Conservation (phyloP, 2,329 filamentous ascomycete genomes). For the Xylariomycetidae sp. region DNA sequence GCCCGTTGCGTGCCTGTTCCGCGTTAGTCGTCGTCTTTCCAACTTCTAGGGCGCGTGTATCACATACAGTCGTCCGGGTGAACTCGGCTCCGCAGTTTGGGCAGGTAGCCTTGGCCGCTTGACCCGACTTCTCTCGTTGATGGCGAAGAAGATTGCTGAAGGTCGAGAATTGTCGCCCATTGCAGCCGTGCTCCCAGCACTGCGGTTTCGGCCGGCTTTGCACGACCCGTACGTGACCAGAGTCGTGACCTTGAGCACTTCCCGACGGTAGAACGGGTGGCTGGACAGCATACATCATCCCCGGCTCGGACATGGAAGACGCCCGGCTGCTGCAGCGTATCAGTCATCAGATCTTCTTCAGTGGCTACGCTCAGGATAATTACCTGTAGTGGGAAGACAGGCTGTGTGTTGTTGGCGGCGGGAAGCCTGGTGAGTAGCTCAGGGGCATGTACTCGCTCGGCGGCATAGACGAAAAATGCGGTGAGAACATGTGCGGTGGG, state of each 20-base stretch:
- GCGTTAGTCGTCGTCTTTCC: conserved; percentile 13
- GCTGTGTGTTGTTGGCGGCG: conserved; percentile 22
- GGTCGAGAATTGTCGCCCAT: conserved; percentile 90
- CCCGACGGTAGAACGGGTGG: conserved; percentile 30
- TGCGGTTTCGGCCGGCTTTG: conserved; percentile 84
- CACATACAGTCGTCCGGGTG: conserved; percentile 61
- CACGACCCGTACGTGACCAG: conserved; percentile 58
- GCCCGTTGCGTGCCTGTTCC: conserved; percentile 73
- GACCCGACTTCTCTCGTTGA: conserved; percentile 89
- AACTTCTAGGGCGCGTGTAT: neutral
- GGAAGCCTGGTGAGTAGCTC: conserved; percentile 35
- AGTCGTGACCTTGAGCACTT: conserved; percentile 29
- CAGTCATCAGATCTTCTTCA: neutral
- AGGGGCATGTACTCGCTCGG: conserved; percentile 38
- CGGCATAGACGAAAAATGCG: conserved; percentile 24
- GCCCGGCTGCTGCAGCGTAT: conserved; percentile 28
- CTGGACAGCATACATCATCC: conserved; percentile 39
- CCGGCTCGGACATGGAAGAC: conserved; percentile 34
- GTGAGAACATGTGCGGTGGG: conserved; percentile 21
- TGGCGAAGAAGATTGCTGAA: conserved; percentile 93
- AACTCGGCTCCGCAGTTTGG: conserved; percentile 91
- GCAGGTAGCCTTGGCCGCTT: conserved; percentile 81
- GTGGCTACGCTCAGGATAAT: conserved; percentile 9
- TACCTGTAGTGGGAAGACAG: conserved; percentile 36
- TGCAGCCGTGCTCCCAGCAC: conserved; percentile 96